Conservation (phyloP, 164 flowering plant species). For the Macadamia integrifolia region DNA sequence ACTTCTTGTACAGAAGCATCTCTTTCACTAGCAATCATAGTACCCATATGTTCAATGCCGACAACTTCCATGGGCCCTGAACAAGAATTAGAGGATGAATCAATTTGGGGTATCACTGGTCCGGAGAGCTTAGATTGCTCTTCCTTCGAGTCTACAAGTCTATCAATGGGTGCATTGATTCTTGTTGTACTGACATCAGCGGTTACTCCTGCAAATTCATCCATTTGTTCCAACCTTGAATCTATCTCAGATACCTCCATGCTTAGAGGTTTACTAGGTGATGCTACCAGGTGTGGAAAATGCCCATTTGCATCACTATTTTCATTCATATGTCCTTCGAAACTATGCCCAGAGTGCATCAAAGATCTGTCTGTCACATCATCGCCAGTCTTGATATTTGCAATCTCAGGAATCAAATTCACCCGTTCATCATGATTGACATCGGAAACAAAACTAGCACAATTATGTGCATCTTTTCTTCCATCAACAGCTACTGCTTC, state of each 20-base stretch:
- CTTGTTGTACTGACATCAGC: neutral
- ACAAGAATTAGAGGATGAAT: conserved; percentile 3
- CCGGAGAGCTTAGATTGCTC: conserved; percentile 1
- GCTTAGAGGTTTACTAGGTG: neutral
- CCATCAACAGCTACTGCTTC: conserved; percentile 8
- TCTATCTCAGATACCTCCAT: neutral
- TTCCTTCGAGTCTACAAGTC: conserved; percentile 9
- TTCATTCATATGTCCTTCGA: conserved; percentile 9
- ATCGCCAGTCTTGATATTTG: conserved; percentile 2
- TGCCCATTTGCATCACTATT: neutral
- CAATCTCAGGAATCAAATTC: conserved; percentile 10
- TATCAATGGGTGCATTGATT: neutral
- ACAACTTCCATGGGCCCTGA: conserved; percentile 9
- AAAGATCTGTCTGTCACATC: conserved; percentile 3
- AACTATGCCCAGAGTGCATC: neutral
- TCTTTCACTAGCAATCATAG: conserved; percentile 7
- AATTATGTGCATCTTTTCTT: conserved; percentile 1
- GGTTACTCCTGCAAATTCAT: too few species aligned
- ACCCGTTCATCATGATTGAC: conserved; percentile 4
- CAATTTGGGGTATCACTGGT: conserved; percentile 2
- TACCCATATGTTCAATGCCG: conserved; percentile 7
- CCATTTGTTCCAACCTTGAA: neutral
- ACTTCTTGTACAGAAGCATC: conserved; percentile 5
- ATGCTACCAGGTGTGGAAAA: neutral
- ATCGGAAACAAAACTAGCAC: neutral